Base-by-base conservation (phyloP, 306 rosid genomes). In the Malus asiatica region DNA sequence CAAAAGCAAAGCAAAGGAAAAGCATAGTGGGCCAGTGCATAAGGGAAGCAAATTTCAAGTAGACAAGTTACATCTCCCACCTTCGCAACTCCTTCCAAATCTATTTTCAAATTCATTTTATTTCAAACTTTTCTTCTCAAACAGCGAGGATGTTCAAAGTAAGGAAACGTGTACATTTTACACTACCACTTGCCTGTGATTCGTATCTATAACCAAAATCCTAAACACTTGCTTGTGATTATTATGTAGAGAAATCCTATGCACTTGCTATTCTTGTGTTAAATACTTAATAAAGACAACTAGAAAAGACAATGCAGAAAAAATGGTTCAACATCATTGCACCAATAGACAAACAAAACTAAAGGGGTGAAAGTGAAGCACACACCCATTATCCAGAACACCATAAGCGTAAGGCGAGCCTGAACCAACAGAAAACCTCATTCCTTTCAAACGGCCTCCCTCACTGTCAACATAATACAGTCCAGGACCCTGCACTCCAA, bases 401-500 rank as follows among this genome's bases (percentile, higher is more conserved):
- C 99, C 99, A 71, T 95, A 95, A 66, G 97, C 99, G 86, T 92
- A 92, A 64, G 99, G 97, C 2, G 99, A 95, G 78, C 99, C 99
- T 32, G 99, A 92, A 70, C 99, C 97, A 81, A 95, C 99, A 22
- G 97, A 95, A 86, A 95, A 95, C 68, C 97, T 83, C 64, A 86
- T 82, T 78, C 99, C 99, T 77, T 95, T 95, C 73, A 95, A 89
- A 83, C 99, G 89, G 79, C 97, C 99, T 75, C 99, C 99, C 76
- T 95, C 99, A 64, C 97, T 95, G 81, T 95, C 97, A 35, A 95
- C 97, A 72, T 92, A 95, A 71, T 92, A 92, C 55, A 92, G 91
- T 73, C 99, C 97, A 64, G 97, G 99, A 72, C 99, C 99, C 97
- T 95, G 77, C 75, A 74, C 27, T 62, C 46, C 33, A 68, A 59